Conservation (phyloP, 768 basidiomycete species). For the Mrakia gelida region DNA sequence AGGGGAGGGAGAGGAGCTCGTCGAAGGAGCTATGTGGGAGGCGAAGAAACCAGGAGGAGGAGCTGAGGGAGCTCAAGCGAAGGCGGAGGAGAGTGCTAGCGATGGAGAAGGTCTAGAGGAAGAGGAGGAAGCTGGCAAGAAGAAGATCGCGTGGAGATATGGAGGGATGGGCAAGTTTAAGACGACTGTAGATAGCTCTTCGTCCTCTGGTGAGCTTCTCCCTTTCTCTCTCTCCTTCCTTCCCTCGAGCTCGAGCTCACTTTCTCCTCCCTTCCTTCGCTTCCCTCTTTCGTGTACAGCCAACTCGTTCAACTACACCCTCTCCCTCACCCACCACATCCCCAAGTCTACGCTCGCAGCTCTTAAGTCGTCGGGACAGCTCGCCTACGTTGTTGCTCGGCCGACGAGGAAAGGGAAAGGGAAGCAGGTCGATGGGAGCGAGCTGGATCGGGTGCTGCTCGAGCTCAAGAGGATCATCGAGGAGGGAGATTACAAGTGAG, state of each 20-base stretch:
- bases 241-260: neutral
- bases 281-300: constrained; percentile 9
- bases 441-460: constrained; percentile 11
- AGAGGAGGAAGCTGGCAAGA: constrained; percentile 51
- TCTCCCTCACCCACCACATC: constrained; percentile 26
- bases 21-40: constrained; percentile 77
- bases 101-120: constrained; percentile 42
- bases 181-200: constrained; percentile 59
- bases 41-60: constrained; percentile 11
- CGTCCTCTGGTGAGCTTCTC: constrained; percentile 16
- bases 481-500: constrained; percentile 27
- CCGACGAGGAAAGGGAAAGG: constrained; percentile 14
- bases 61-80: constrained; percentile 32
- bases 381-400: constrained; percentile 1
- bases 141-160: constrained; percentile 98
- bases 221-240: neutral
- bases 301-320: constrained; percentile 27
- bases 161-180: constrained; percentile 87
- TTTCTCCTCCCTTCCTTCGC: neutral
- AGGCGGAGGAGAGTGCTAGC: constrained; percentile 33
- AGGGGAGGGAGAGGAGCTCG: constrained; percentile 54
- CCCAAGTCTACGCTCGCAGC: constrained; percentile 11
- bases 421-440: neutral
- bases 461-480: constrained; percentile 28
- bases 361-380: constrained; percentile 16